Evolutionary conservation across 2,329 filamentous ascomycete species (phyloP), one percentile per base, ranked within the genome.

Genomic region (Diaporthe ampelina): DNA sequence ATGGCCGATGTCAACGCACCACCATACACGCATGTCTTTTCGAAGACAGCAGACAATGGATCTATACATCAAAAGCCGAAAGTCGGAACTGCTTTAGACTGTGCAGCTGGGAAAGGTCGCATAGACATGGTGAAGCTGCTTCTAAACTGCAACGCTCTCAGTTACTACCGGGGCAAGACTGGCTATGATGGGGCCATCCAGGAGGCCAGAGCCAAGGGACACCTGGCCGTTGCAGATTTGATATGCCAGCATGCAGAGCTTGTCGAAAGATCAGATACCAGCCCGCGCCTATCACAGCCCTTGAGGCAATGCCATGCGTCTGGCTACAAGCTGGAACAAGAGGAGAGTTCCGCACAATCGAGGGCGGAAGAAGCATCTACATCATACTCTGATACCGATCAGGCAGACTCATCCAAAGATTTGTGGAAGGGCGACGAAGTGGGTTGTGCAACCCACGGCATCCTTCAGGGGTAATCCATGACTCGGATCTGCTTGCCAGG

Each of bases 41-140:
- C 43, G 3, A 48, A 1, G 1, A 1, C 7, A 8, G 43, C 43
- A 7, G 43, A 21, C 21, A 9, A 10, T 21, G 19, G 17, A 48
- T 3, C 7, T 48, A 11, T 6, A 48, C 7, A 9, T 9, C 17
- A 1, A 4, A 17, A 19, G 13, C 52, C 52, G 4, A 17, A 4
- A 10, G 1, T 56, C n/a, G 57, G 56, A 1, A 69, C 26, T 17
- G 48, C 65, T 43, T 9, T 69, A 21, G 65, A 69, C 9, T 1
- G 1, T 2, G 65, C 65, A 29, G 65, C 50, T 21, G 1, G 2
- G 15, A 4, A 13, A 0, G 65, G 65, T 32, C 48, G 65, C 37
- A 17, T 69, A 13, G 65, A 69, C 26, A 56, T 69, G 50, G 65
- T 56, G 2, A 69, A 69, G 40, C 24, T 69, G 24, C 48, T 69